Evolutionary conservation across 257 asterid species (phyloP).

Genomic region (Nicotiana obtusifolia): DNA sequence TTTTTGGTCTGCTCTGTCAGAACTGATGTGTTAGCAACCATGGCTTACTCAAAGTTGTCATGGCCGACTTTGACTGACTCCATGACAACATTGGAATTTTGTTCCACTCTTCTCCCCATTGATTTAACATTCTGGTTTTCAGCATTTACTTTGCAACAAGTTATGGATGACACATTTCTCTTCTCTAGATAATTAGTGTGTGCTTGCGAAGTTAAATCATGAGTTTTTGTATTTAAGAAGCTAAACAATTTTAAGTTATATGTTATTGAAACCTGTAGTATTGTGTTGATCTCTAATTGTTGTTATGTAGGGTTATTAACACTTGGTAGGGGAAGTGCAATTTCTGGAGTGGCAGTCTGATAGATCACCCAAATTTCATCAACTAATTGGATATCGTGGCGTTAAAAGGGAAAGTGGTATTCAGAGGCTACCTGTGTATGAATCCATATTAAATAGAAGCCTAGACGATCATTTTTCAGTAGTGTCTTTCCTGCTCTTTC

Average conservation of each 20-base stretch:
- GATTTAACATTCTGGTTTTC: neutral
- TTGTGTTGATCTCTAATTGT: neutral
- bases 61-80: too few relatives aligned
- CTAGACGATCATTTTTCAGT: too few relatives aligned
- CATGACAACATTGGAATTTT: neutral
- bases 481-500: too few relatives aligned
- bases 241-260: neutral
- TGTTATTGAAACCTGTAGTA: neutral
- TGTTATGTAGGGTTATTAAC: neutral
- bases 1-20: too few relatives aligned
- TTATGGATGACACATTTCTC: neutral
- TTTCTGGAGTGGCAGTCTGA: too few relatives aligned
- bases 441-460: too few relatives aligned
- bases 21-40: neutral
- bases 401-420: too few relatives aligned
- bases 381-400: too few relatives aligned
- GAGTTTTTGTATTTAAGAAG: neutral
- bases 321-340: too few relatives aligned
- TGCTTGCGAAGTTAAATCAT: neutral
- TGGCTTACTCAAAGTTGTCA: neutral
- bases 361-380: too few relatives aligned
- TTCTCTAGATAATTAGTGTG: neutral
- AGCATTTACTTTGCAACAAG: neutral
- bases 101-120: neutral
- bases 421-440: too few relatives aligned